Conservation (phyloP, 306 rosid genomes). For the Neltuma alba region DNA sequence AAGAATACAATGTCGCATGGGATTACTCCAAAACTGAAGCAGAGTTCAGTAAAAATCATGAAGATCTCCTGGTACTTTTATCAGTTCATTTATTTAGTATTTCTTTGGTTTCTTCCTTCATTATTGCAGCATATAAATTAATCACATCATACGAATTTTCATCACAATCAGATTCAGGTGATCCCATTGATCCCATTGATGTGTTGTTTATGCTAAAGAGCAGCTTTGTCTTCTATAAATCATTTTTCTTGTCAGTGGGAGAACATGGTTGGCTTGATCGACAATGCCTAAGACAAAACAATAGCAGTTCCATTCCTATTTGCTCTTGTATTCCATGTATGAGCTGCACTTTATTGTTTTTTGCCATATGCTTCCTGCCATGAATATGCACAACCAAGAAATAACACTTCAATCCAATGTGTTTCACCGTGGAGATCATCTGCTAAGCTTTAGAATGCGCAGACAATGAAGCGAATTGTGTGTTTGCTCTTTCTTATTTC, state of each 20-base stretch:
- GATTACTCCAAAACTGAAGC: slow-evolving; percentile 81
- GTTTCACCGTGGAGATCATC: too few relatives aligned
- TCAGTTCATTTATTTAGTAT: slow-evolving; percentile 13
- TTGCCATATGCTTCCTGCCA: not conserved
- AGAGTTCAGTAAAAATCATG: slow-evolving; percentile 81
- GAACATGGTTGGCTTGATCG: too few relatives aligned
- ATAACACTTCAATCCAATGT: too few relatives aligned
- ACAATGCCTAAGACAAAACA: too few relatives aligned
- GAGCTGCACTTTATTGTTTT: too few relatives aligned
- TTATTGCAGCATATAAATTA: slow-evolving; percentile 10
- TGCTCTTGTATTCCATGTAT: too few relatives aligned
- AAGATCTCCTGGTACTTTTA: slow-evolving; percentile 87
- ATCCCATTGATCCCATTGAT: slow-evolving; percentile 14
- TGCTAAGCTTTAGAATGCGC: too few relatives aligned
- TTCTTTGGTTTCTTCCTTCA: slow-evolving; percentile 8
- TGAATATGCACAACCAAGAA: too few relatives aligned
- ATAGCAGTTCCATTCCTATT: too few relatives aligned
- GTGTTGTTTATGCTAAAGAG: not conserved
- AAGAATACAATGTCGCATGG: slow-evolving; percentile 79
- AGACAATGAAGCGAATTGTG: too few relatives aligned
- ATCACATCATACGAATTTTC: not conserved
- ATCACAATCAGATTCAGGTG: slow-evolving; percentile 23
- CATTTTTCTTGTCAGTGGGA: not conserved
- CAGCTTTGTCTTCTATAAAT: not conserved
- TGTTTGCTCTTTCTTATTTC: too few relatives aligned